Evolutionary conservation across 305 asterid species (phyloP).

Genomic region (Plantago rigida): DNA sequence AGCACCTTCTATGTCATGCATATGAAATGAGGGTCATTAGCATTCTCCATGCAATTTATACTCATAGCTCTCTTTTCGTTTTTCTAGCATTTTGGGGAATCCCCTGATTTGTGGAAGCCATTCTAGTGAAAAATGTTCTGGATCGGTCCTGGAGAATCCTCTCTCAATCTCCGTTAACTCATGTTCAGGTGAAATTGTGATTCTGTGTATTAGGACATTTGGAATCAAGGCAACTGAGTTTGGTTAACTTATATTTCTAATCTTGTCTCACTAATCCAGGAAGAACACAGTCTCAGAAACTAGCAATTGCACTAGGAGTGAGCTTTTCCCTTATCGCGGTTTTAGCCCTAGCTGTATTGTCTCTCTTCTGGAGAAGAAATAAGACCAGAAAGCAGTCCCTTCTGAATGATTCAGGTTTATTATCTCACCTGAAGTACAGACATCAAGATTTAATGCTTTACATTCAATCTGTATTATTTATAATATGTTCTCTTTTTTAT

Average conservation of each 20-base stretch:
- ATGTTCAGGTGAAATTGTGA: conserved; percentile 36
- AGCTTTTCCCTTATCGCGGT: conserved; percentile 48
- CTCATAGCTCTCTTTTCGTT: not conserved
- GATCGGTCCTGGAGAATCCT: conserved; percentile 42
- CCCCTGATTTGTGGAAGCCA: conserved; percentile 74
- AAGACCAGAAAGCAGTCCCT: conserved; percentile 47
- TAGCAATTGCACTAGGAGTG: conserved; percentile 66
- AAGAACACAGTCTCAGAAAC: conserved; percentile 42
- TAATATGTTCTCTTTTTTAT: not conserved
- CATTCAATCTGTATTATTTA: not conserved
- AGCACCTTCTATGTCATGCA: too few species aligned
- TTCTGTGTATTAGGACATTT: conserved; percentile 7
- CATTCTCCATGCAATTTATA: not conserved
- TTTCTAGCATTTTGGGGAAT: conserved; percentile 56
- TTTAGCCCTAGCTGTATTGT: conserved; percentile 30
- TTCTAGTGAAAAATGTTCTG: conserved; percentile 58
- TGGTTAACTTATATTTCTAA: conserved; percentile 1
- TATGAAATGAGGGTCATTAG: not conserved
- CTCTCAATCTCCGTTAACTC: conserved; percentile 48
- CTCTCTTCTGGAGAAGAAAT: conserved; percentile 50
- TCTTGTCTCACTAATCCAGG: conserved; percentile 30
- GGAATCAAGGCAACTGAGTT: not conserved
- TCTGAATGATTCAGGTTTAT: conserved; percentile 49
- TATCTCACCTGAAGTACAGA: not conserved
- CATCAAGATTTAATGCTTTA: not conserved